These are phyloP conservation scores for Pyrenochaeta sp. DNA, from an alignment of 2,329 filamentous ascomycete genomes.

Conservation along the genomic window DNA sequence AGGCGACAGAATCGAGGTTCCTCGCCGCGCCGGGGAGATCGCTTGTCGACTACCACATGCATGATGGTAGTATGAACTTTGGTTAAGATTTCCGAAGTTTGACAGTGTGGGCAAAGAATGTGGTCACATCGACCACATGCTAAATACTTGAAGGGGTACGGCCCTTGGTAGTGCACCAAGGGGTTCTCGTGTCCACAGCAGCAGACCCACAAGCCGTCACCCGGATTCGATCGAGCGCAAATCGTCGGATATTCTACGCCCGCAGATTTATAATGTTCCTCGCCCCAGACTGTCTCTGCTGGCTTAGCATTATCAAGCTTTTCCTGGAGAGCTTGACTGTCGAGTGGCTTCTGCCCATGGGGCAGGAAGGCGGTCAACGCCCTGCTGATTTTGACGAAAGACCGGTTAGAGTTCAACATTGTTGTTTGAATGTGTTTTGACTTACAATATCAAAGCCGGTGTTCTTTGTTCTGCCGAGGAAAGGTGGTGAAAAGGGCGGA, in stretches of 20 bases:
- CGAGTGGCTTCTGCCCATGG: not conserved
- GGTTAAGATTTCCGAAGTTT: not conserved
- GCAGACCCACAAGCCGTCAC: not conserved
- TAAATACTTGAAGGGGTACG: constrained; percentile 6
- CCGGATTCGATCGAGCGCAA: not conserved
- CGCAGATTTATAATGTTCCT: not conserved
- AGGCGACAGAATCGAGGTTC: too few species aligned
- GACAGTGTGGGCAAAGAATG: not conserved
- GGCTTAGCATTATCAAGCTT: not conserved
- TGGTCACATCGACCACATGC: constrained; percentile 4
- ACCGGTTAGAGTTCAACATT: not conserved
- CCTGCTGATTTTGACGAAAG: not conserved
- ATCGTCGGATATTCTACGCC: not conserved
- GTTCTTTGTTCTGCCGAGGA: not conserved
- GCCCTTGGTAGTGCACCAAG: not conserved
- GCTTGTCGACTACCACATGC: not conserved
- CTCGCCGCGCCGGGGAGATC: too few species aligned
- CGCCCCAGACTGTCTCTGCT: not conserved
- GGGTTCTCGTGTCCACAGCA: not conserved
- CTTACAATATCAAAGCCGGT: too few species aligned
- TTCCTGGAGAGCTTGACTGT: not conserved
- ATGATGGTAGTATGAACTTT: not conserved
- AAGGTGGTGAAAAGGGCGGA: not conserved
- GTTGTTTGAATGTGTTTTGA: not conserved
- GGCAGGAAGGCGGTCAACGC: not conserved